phyloP scores from a whole-genome alignment of 208 protist species.

The Crithidia thermophila region DNA sequence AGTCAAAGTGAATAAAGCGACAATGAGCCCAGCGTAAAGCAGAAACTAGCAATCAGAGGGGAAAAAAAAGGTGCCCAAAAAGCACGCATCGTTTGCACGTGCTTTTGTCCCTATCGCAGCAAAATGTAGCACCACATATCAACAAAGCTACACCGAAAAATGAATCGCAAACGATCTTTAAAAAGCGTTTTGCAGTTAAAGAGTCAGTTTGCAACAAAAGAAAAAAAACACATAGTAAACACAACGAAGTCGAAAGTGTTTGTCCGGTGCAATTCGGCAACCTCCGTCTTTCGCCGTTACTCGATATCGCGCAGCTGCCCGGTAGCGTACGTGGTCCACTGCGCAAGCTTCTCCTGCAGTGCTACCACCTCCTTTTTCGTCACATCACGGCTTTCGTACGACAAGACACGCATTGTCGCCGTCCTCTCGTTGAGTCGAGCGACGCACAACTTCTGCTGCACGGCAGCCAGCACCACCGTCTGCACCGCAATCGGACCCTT shows the following conservation, averaged over 20 bases:
- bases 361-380: constrained; percentile 23
- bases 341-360: constrained; percentile 39
- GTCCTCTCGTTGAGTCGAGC: constrained; percentile 50
- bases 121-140: too few relatives aligned
- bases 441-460: constrained; percentile 44
- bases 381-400: constrained; percentile 51
- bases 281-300: constrained; percentile 9
- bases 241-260: neutral
- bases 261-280: too few relatives aligned
- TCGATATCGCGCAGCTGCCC: constrained; percentile 39
- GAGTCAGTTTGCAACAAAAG: neutral
- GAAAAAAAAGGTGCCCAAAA: neutral
- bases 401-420: constrained; percentile 37
- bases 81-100: neutral
- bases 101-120: too few relatives aligned
- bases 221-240: neutral
- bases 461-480: constrained; percentile 46
- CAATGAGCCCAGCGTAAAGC: neutral
- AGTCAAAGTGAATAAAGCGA: neutral
- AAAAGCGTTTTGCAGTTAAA: neutral
- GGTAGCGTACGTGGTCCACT: constrained; percentile 36
- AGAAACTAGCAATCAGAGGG: neutral
- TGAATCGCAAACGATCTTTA: neutral
- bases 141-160: neutral
- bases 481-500: constrained; percentile 33